phyloP scores from a whole-genome alignment of 306 rosid species.

The Abrus precatorius region DNA sequence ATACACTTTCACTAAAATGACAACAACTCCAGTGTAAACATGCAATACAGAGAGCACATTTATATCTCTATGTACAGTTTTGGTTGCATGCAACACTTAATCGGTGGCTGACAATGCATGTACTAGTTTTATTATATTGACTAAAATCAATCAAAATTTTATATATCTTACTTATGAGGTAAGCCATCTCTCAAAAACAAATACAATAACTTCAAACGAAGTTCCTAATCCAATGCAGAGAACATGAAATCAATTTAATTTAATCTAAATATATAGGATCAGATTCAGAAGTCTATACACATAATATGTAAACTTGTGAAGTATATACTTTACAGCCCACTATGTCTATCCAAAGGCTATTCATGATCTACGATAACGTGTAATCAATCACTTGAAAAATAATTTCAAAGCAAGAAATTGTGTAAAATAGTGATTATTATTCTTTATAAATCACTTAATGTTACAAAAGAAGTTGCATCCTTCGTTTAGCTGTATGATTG shows the following conservation, averaged over 20 bases:
- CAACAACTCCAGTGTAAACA: constrained; percentile 2
- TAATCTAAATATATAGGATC: neutral
- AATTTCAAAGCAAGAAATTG: neutral
- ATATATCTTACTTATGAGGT: constrained; percentile 21
- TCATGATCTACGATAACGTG: neutral
- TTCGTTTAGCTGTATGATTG: neutral
- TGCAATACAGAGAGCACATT: neutral
- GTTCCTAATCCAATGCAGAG: constrained; percentile 7
- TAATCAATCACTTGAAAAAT: neutral
- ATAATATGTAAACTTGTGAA: neutral
- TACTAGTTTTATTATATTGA: neutral
- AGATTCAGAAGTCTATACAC: constrained; percentile 1
- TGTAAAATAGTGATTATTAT: neutral
- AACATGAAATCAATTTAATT: constrained; percentile 1
- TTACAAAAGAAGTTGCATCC: neutral
- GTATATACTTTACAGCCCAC: neutral
- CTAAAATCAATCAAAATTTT: constrained; percentile 8
- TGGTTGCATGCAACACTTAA: constrained; percentile 13
- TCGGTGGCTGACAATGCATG: neutral
- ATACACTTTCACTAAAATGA: neutral
- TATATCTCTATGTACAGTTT: neutral
- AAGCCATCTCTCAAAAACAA: neutral
- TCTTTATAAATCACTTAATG: neutral
- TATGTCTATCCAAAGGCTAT: neutral
- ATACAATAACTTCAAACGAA: neutral